Evolutionary conservation across 73 alveolate genomes (phyloP).

Genomic region (Paramecium tetraurelia): DNA sequence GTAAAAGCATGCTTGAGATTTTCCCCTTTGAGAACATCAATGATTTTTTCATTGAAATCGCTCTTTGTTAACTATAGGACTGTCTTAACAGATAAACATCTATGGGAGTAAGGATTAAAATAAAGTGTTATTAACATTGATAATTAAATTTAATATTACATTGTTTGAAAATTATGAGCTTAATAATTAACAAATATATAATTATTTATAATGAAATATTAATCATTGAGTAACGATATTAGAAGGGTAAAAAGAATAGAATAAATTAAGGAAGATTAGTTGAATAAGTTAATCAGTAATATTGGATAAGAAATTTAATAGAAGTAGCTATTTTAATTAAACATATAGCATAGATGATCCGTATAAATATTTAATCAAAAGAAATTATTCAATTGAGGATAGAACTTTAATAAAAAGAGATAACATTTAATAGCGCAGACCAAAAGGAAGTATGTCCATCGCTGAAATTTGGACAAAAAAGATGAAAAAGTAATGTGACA

Average conservation of each 20-base stretch:
- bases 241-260: not conserved
- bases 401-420: not conserved
- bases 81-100: not conserved
- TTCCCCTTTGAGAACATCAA: not conserved
- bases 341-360: not conserved
- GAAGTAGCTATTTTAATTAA: not conserved
- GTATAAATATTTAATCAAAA: not conserved
- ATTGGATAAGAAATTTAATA: not conserved
- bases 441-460: not conserved
- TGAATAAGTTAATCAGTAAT: not conserved
- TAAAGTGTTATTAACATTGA: constrained; percentile 10
- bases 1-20: not conserved
- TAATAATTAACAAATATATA: not conserved
- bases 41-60: not conserved
- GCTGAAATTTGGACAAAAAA: constrained; percentile 35
- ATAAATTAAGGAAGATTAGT: not conserved
- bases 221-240: constrained; percentile 22
- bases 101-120: not conserved
- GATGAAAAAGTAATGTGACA: constrained; percentile 9
- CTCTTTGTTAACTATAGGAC: not conserved
- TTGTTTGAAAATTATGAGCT: not conserved
- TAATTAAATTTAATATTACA: not conserved
- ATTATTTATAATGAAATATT: not conserved
- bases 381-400: not conserved
- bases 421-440: not conserved